Evolutionary conservation across 192 early-diverging fungal species (phyloP), one percentile per base, ranked within the genome.

Genomic region (Mortierella claussenii): DNA sequence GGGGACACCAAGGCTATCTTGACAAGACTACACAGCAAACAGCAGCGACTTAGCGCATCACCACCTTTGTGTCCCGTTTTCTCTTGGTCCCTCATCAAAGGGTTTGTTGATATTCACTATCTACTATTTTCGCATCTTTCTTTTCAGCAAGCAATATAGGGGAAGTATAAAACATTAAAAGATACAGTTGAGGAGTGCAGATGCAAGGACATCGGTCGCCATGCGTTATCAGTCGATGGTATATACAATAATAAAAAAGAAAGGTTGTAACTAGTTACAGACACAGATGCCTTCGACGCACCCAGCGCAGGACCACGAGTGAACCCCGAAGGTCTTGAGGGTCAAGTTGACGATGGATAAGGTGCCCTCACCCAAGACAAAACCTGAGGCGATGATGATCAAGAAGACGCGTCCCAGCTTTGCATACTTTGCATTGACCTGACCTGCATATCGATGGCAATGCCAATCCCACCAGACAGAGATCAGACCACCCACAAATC

Each of bases 281-380:
- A 37, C 27, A 40, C 73, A 76, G 40, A 65, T 66, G 0, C 64
- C 58, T n/a, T 65, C 64, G 2, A 60, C n/a, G 12, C 73, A 76
- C 33, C 73, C 73, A 33, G 44, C 56, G 33, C 73, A 76, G 9
- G 64, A 48, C 73, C 73, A 76, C 10, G 71, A 59, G 8, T 60
- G 80, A 8, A 83, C 79, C 30, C 54, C 44, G 37, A 31, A 78
- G 18, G 82, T 78, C 53, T 78, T 79, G 60, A 86, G 56, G 11
- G 59, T 59, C 62, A 88, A 64, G 28, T 86, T 91, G 7, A 89
- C 85, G 45, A 93, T 83, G 30, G 91, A 89, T 46, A 93, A 73
- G 0, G 90, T 88, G 2, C 91, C 91, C 63, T 93, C 91, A 23
- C 91, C 91, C 21, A 93, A 65, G 0, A 93, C 91, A 81, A 93